Evolutionary conservation across 169 alveolate species (phyloP), one percentile per base, ranked within the genome.

Genomic region (Miamiensis avidus): DNA sequence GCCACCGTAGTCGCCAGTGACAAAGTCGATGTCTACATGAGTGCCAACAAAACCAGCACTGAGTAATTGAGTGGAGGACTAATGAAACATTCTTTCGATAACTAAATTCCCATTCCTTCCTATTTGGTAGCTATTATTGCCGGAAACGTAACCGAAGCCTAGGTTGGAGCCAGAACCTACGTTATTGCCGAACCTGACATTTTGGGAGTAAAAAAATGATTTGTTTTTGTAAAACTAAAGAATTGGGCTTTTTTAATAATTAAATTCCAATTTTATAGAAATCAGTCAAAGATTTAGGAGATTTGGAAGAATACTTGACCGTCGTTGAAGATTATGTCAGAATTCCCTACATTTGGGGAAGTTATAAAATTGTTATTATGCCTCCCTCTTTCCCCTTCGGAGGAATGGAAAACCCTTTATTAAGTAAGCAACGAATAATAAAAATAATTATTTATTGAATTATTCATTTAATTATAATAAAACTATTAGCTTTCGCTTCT

Each of bases 351-450:
- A 84, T 82, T 25, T 96, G 97, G 97, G 97, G 97, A 28, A 79
- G 29, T 0, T 86, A 94, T 87, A 91, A 94, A 69, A 90, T 97
- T 6, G 91, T 96, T 1, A 92, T 97, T 16, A 83, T 95, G 75
- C 99, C 99, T n/a, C 92, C 96, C 29, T 92, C 97, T 29, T 95
- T 95, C 93, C 97, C 97, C 27, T 95, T 90, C 81, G 99, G 99
- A 29, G 99, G 99, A 6, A 97, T 97, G 69, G 99, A 97, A 79
- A 95, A 97, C 81, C 99, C 99, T 0, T 91, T 92, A 29, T 82
- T 92, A n/a, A n/a, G n/a, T n/a, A n/a, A n/a, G n/a, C n/a, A n/a
- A n/a, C n/a, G n/a, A n/a, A n/a, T n/a, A n/a, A n/a, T n/a, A n/a
- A n/a, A n/a, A n/a, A n/a, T n/a, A n/a, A n/a, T n/a, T n/a, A n/a